Conservation (phyloP, 2,329 filamentous ascomycete species). For the Talaromyces sp. region DNA sequence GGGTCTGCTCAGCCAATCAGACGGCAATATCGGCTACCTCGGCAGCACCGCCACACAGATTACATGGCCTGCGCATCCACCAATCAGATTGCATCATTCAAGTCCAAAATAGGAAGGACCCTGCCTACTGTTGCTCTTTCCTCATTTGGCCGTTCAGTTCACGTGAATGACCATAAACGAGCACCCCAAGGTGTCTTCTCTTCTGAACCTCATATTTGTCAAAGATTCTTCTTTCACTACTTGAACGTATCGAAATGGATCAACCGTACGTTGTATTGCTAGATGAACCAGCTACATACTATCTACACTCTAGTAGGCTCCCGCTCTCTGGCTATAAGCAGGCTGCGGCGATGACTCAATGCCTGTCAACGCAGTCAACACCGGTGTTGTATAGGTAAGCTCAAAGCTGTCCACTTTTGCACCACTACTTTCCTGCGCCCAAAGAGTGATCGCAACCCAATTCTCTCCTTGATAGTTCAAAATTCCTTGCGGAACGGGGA, state of each 20-base stretch:
- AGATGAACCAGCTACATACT: not conserved
- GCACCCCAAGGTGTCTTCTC: not conserved
- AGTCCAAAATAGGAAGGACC: not conserved
- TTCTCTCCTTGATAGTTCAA: constrained; percentile 70
- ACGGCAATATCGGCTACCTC: not conserved
- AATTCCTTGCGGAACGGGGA: constrained; percentile 72
- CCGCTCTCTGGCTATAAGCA: constrained; percentile 48
- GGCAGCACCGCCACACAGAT: constrained; percentile 12
- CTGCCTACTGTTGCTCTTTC: not conserved
- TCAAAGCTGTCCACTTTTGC: constrained; percentile 58
- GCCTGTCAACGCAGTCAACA: constrained; percentile 51
- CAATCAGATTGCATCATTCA: not conserved
- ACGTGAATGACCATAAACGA: not conserved
- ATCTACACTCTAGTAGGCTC: constrained; percentile 49
- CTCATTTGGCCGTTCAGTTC: not conserved
- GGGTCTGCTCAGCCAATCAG: not conserved
- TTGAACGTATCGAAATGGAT: not conserved
- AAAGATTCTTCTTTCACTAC: not conserved
- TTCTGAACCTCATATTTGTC: not conserved
- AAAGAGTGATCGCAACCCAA: constrained; percentile 66
- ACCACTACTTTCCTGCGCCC: constrained; percentile 61
- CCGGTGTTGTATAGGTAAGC: constrained; percentile 50
- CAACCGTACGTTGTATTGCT: not conserved
- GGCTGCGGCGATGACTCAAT: constrained; percentile 50
- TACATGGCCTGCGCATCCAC: not conserved